These are phyloP conservation scores for Phytopythium boreale DNA, from an alignment of 352 stramenopile genomes.

Conservation along the genomic window DNA sequence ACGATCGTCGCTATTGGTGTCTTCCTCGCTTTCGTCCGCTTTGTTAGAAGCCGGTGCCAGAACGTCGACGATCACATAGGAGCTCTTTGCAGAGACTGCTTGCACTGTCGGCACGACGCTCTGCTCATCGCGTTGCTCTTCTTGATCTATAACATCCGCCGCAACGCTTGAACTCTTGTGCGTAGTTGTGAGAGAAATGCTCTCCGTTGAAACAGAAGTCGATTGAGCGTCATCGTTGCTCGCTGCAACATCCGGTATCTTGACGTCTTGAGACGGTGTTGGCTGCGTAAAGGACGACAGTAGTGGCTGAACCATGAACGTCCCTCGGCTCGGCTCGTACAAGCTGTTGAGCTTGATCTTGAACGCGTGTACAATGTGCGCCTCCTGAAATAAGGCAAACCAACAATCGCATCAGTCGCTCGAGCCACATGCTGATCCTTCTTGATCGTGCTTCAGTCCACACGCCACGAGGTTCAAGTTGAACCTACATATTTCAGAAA, in stretches of 20 bases:
- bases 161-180: background rate
- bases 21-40: background rate
- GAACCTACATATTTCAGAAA: constrained; percentile 70
- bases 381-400: constrained; percentile 56
- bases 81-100: background rate
- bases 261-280: constrained; percentile 14
- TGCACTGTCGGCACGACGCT: background rate
- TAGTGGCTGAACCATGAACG: constrained; percentile 58
- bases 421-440: too few species aligned
- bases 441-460: background rate
- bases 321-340: constrained; percentile 61
- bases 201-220: background rate
- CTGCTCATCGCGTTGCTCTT: background rate
- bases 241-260: background rate
- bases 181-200: background rate
- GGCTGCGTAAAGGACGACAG: constrained; percentile 36
- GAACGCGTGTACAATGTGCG: constrained; percentile 54
- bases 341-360: constrained; percentile 51
- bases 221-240: background rate
- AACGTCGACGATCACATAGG: background rate
- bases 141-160: background rate
- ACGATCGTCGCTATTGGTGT: background rate
- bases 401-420: too few species aligned
- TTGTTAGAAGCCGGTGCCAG: background rate
- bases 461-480: too few species aligned